Evolutionary conservation across 1,284 basidiomycete genomes (phyloP).

Genomic region (Boletus calvinii): DNA sequence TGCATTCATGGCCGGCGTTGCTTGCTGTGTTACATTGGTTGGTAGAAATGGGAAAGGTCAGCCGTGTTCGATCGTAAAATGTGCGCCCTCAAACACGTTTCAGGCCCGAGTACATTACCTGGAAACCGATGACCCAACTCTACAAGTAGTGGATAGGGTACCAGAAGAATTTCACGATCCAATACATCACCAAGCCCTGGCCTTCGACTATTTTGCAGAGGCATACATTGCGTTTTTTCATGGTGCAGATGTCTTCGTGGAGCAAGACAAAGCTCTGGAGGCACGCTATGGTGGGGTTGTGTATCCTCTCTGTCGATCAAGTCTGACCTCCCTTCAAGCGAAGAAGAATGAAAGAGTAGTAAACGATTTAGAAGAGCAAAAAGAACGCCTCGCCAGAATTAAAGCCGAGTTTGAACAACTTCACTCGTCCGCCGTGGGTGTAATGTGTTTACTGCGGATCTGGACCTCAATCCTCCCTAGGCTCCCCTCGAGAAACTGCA

Average conservation of each 20-base stretch:
- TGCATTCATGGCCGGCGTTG: conserved; percentile 81
- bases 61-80: conserved; percentile 19
- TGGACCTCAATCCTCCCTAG: conserved; percentile 37
- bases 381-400: conserved; percentile 43
- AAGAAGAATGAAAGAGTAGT: conserved; percentile 65
- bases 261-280: conserved; percentile 67
- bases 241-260: conserved; percentile 68
- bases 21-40: conserved; percentile 88
- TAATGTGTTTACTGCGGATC: neutral
- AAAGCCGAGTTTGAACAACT: conserved; percentile 58
- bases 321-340: conserved; percentile 40
- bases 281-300: conserved; percentile 65
- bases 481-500: conserved; percentile 63
- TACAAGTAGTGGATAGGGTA: conserved; percentile 60
- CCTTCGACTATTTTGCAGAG: conserved; percentile 70
- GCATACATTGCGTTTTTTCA: conserved; percentile 75
- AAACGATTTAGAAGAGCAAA: conserved; percentile 58
- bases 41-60: conserved; percentile 74
- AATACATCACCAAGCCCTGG: conserved; percentile 69
- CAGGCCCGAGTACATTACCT: conserved; percentile 52
- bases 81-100: neutral
- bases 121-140: conserved; percentile 58
- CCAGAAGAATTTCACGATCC: conserved; percentile 73
- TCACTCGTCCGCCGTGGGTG: conserved; percentile 54
- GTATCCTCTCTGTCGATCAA: neutral